Conservation (phyloP, 2,329 filamentous ascomycete species). For the Aspergillus melleus region DNA sequence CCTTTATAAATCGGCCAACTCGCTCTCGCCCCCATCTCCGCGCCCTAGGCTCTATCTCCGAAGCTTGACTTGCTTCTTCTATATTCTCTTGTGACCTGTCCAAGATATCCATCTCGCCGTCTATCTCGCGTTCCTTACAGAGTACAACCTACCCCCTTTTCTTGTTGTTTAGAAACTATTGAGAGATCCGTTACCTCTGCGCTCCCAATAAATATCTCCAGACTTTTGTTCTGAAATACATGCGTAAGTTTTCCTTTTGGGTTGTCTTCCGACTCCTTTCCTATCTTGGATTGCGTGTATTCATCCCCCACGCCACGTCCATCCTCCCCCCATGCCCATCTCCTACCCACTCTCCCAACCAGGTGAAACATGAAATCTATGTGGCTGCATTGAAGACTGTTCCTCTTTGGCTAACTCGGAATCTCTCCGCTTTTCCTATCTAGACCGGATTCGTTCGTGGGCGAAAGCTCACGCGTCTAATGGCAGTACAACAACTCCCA, state of each 20-base stretch:
- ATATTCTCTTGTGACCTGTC: constrained; percentile 1
- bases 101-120: constrained; percentile 2
- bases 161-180: not conserved
- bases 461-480: constrained; percentile 42
- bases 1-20: constrained; percentile 10
- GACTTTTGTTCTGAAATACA: constrained; percentile 33
- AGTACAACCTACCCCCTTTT: not conserved
- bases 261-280: constrained; percentile 1
- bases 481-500: constrained; percentile 12
- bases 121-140: not conserved
- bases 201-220: not conserved
- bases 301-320: not conserved
- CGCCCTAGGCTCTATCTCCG: constrained; percentile 2
- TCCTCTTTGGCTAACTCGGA: not conserved
- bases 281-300: constrained; percentile 8
- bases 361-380: not conserved
- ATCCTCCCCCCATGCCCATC: not conserved
- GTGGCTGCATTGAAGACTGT: not conserved
- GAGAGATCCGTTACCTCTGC: not conserved
- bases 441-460: constrained; percentile 42
- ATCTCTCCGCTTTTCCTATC: not conserved
- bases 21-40: not conserved
- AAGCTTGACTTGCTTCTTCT: constrained; percentile 19
- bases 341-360: not conserved
- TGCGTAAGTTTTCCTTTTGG: constrained; percentile 31